Evolutionary conservation across 108 stramenopile genomes (phyloP).

Genomic region (Skeletonema menzelii): DNA sequence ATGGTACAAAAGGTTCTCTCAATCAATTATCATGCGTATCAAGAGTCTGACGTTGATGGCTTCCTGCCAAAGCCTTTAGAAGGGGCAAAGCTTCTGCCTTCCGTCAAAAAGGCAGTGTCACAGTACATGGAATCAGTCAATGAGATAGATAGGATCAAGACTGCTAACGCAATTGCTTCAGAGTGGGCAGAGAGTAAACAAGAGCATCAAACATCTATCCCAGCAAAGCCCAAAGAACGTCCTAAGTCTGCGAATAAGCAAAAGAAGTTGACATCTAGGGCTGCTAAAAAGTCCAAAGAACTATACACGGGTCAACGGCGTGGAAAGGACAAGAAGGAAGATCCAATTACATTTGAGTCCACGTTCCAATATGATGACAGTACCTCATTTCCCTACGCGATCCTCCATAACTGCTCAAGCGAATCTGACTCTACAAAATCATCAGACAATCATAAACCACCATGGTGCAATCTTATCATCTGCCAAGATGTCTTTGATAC

Average conservation of each 20-base stretch:
- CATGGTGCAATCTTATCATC: slow-evolving; percentile 75
- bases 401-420: slow-evolving; percentile 23
- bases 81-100: slow-evolving; percentile 33
- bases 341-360: slow-evolving; percentile 33
- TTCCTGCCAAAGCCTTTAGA: slow-evolving; percentile 47
- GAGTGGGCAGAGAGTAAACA: background rate
- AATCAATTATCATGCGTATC: slow-evolving; percentile 31
- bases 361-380: slow-evolving; percentile 46
- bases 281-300: background rate
- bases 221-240: background rate
- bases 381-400: slow-evolving; percentile 48
- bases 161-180: background rate
- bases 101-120: slow-evolving; percentile 23
- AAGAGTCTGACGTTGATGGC: slow-evolving; percentile 34
- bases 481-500: slow-evolving; percentile 90
- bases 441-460: background rate
- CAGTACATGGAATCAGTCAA: slow-evolving; percentile 29
- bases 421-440: background rate
- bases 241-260: slow-evolving; percentile 2
- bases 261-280: background rate
- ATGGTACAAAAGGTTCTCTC: slow-evolving; percentile 37
- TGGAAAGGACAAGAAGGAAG: slow-evolving; percentile 32
- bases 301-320: background rate
- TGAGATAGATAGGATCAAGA: slow-evolving; percentile 6
- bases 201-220: background rate